Conservation (phyloP, 192 early-diverging fungal species). For the Coemansia sp. region DNA sequence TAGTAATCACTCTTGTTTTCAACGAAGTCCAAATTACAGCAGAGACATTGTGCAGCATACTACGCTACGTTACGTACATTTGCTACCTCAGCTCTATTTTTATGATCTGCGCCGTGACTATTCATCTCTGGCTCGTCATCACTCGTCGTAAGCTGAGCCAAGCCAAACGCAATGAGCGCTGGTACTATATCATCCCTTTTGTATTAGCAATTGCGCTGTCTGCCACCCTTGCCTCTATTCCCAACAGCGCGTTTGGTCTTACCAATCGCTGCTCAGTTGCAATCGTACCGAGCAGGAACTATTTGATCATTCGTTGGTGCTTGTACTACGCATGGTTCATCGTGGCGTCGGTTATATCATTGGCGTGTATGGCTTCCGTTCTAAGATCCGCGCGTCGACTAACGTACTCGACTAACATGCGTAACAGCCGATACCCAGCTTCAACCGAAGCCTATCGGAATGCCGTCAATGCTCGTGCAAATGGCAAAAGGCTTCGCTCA, state of each 20-base stretch:
- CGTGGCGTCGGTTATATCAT: constrained; percentile 34
- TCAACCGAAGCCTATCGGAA: constrained; percentile 45
- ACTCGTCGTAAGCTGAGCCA: constrained; percentile 35
- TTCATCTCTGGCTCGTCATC: constrained; percentile 52
- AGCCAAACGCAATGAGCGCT: constrained; percentile 44
- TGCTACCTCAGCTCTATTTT: constrained; percentile 54
- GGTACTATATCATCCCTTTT: constrained; percentile 48
- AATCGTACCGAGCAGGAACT: constrained; percentile 14
- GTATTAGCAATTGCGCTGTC: constrained; percentile 31
- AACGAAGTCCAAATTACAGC: constrained; percentile 24
- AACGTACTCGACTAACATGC: constrained; percentile 26
- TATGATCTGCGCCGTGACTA: constrained; percentile 39
- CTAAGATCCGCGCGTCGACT: constrained; percentile 30
- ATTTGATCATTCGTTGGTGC: constrained; percentile 41
- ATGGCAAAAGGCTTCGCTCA: constrained; percentile 47
- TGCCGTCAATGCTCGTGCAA: constrained; percentile 48
- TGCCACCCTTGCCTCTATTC: constrained; percentile 27
- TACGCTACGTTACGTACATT: constrained; percentile 43
- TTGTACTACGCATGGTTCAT: constrained; percentile 53
- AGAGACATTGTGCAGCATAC: constrained; percentile 25
- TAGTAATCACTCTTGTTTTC: constrained; percentile 28
- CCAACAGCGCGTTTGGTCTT: constrained; percentile 31
- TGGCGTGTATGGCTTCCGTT: constrained; percentile 45
- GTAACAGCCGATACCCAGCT: neutral
- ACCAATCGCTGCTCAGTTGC: constrained; percentile 23